phyloP scores from a whole-genome alignment of 208 protist species.

The Leishmania tarentolae region DNA sequence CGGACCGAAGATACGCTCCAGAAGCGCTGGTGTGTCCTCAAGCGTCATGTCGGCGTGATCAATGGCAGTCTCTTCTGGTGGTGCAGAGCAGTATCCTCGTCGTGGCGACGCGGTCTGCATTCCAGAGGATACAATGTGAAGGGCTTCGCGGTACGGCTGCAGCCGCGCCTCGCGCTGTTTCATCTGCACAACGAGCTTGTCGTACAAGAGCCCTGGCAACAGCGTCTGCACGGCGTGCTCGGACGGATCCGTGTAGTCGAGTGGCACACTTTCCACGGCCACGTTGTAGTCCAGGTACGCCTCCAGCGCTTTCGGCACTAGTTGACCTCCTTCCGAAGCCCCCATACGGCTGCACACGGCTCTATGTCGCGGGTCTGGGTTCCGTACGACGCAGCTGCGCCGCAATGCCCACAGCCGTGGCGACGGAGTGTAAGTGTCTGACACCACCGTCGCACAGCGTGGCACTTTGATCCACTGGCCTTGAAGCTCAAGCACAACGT shows the following conservation, averaged over 20 bases:
- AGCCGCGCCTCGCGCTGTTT: constrained; percentile 21
- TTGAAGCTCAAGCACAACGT: constrained; percentile 44
- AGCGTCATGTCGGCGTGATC: constrained; percentile 8
- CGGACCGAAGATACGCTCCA: constrained; percentile 27
- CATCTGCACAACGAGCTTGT: constrained; percentile 30
- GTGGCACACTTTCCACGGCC: constrained; percentile 27
- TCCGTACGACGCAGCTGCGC: constrained; percentile 43
- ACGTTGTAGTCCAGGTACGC: constrained; percentile 30
- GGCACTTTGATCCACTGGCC: constrained; percentile 70
- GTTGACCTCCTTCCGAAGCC: neutral
- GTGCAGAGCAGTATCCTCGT: neutral
- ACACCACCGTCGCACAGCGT: constrained; percentile 14
- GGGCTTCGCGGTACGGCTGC: constrained; percentile 34
- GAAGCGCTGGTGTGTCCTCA: constrained; percentile 18
- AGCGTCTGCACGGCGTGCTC: constrained; percentile 31
- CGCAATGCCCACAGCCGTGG: constrained; percentile 70
- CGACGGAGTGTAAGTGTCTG: constrained; percentile 42
- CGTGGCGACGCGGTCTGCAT: neutral
- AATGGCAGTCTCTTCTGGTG: neutral
- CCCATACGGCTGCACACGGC: neutral
- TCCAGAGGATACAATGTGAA: constrained; percentile 9
- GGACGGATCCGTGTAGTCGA: constrained; percentile 53
- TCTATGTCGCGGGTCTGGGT: constrained; percentile 8
- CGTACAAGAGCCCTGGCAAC: constrained; percentile 40
- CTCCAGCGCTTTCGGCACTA: constrained; percentile 24